These are phyloP conservation scores for Colletotrichum cuscutae DNA, from an alignment of 2,329 filamentous ascomycete species.

Conservation along the genomic window DNA sequence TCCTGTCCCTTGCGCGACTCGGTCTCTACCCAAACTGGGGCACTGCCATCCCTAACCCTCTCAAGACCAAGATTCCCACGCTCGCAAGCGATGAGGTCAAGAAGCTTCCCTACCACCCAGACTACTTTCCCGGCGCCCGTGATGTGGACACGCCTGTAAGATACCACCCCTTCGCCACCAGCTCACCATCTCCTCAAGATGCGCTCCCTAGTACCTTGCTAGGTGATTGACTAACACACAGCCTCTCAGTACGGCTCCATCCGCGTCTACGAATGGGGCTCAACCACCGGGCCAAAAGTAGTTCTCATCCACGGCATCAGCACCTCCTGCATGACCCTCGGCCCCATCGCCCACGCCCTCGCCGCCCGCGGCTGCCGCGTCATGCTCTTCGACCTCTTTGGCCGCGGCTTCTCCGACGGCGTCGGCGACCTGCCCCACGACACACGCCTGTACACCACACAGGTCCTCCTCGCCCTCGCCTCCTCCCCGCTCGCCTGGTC, in stretches of 20 bases:
- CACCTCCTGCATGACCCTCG: conserved; percentile 80
- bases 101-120: conserved; percentile 68
- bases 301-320: conserved; percentile 86
- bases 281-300: conserved; percentile 77
- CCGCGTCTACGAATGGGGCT: conserved; percentile 85
- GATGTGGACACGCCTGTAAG: conserved; percentile 75
- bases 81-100: conserved; percentile 49
- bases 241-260: conserved; percentile 72
- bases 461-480: conserved; percentile 76
- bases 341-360: conserved; percentile 73
- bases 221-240: conserved; percentile 4
- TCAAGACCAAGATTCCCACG: conserved; percentile 51
- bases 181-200: neutral
- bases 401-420: conserved; percentile 73
- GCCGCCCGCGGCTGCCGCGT: conserved; percentile 79
- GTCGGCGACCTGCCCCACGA: conserved; percentile 77
- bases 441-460: conserved; percentile 76
- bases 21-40: conserved; percentile 52
- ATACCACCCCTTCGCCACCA: conserved; percentile 9
- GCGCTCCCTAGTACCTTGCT: neutral
- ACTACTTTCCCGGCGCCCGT: conserved; percentile 76
- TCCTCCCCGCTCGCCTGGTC: conserved; percentile 79
- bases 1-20: conserved; percentile 48
- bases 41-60: conserved; percentile 55
- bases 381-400: conserved; percentile 82